phyloP scores from a whole-genome alignment of 495 filamentous ascomycete species.

The Ascodesmis nigricans region DNA sequence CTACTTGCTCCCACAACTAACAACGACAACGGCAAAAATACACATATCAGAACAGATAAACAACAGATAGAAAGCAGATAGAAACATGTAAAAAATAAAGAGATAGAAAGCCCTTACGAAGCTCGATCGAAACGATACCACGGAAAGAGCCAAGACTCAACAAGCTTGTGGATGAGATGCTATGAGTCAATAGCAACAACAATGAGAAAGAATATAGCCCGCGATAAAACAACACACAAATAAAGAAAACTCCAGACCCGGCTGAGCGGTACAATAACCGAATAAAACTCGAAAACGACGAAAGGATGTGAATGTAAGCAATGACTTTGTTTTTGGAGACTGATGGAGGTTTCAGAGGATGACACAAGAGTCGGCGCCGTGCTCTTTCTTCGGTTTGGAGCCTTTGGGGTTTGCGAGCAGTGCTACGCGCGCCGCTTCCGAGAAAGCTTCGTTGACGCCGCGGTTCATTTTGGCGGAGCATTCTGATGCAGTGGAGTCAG shows the following conservation, averaged over 20 bases:
- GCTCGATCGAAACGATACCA: too few species aligned
- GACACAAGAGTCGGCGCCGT: too few species aligned
- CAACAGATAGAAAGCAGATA: neutral
- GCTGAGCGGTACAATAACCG: neutral
- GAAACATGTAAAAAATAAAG: slow-evolving; percentile 1
- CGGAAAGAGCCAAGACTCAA: too few species aligned
- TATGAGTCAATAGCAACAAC: too few species aligned
- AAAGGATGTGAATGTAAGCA: neutral
- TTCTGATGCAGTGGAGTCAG: slow-evolving; percentile 33
- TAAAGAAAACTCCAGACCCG: slow-evolving; percentile 5
- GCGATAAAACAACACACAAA: slow-evolving; percentile 5
- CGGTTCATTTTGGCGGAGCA: slow-evolving; percentile 96
- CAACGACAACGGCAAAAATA: slow-evolving; percentile 8
- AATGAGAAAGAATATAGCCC: too few species aligned
- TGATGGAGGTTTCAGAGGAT: slow-evolving; percentile 13
- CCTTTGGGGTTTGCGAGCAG: slow-evolving; percentile 56
- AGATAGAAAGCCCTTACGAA: too few species aligned
- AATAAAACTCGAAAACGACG: neutral
- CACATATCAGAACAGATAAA: slow-evolving; percentile 4
- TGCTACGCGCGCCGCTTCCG: slow-evolving; percentile 91
- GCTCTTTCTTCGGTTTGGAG: slow-evolving; percentile 23
- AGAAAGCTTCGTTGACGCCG: slow-evolving; percentile 95
- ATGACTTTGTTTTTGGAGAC: neutral
- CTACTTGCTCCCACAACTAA: slow-evolving; percentile 7
- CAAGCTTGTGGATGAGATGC: too few species aligned